Percentiles rank a stretch among this genome's conserved stretches.
Conservation (phyloP, 2,329 filamentous ascomycete genomes). For the Arachnomyces sp. region DNA sequence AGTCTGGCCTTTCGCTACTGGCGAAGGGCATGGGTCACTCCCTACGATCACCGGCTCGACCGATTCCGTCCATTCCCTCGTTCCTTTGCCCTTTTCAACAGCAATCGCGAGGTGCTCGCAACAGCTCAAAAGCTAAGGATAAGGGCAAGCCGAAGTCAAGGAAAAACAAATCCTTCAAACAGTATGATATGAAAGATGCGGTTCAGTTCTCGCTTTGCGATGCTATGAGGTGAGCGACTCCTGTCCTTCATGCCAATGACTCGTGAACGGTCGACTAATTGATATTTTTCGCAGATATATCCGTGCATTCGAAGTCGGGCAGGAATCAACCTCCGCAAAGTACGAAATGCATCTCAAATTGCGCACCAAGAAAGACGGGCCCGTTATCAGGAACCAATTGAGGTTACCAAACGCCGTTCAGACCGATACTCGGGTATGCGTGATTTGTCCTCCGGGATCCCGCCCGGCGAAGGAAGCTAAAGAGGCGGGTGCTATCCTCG, state of each 20-base stretch:
- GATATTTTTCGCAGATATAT: conserved; percentile 59
- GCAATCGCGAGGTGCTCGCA: conserved; percentile 21
- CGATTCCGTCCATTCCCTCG: conserved; percentile 17
- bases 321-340: conserved; percentile 63
- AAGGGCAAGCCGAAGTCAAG: conserved; percentile 54
- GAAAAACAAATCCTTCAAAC: conserved; percentile 56
- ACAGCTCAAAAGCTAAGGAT: conserved; percentile 25
- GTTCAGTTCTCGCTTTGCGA: conserved; percentile 78
- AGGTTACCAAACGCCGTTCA: conserved; percentile 83
- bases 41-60: too few relatives aligned
- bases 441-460: conserved; percentile 80
- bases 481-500: conserved; percentile 69
- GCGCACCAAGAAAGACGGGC: conserved; percentile 75
- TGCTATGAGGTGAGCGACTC: conserved; percentile 63
- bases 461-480: conserved; percentile 65
- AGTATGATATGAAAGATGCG: conserved; percentile 55
- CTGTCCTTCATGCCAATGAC: conserved; percentile 5
- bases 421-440: conserved; percentile 80
- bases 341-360: conserved; percentile 85
- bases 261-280: conserved; percentile 12
- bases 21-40: too few relatives aligned
- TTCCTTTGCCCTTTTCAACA: conserved; percentile 21
- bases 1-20: too few relatives aligned
- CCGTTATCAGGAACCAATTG: conserved; percentile 79
- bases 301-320: conserved; percentile 84